phyloP scores from a whole-genome alignment of 148 eudicot genomes.

The Fagopyrum homotropicum region DNA sequence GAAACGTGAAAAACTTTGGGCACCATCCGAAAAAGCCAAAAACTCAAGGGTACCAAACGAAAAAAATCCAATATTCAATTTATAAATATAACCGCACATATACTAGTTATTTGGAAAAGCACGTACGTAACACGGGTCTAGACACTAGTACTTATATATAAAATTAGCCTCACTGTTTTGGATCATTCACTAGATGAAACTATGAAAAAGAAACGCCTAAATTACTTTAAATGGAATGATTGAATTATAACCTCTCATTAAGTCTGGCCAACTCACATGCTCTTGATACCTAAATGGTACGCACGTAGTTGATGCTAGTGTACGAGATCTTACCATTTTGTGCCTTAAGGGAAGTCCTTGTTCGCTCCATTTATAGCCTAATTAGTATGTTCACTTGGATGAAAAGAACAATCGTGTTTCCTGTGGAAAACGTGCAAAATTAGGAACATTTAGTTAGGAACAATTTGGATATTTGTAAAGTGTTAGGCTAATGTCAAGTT shows the following conservation, averaged over 20 bases:
- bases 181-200: not conserved
- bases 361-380: not conserved
- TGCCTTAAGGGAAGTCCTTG: not conserved
- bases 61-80: too few species aligned
- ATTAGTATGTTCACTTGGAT: not conserved
- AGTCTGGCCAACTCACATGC: constrained; percentile 4
- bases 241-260: not conserved
- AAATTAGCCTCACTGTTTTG: not conserved
- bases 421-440: constrained; percentile 2
- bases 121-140: too few species aligned
- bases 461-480: not conserved
- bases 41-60: too few species aligned
- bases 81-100: too few species aligned
- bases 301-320: not conserved
- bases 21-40: too few species aligned
- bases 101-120: too few species aligned
- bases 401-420: not conserved
- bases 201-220: not conserved
- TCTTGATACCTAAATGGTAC: not conserved
- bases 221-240: not conserved
- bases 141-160: too few species aligned
- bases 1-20: too few species aligned
- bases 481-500: constrained; percentile 7
- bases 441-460: constrained; percentile 5
- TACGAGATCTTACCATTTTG: not conserved